Percentiles rank a stretch among this genome's conserved stretches.
phyloP scores from a whole-genome alignment of 192 early-diverging fungal genomes.

The Gorgonomyces haynaldii region DNA sequence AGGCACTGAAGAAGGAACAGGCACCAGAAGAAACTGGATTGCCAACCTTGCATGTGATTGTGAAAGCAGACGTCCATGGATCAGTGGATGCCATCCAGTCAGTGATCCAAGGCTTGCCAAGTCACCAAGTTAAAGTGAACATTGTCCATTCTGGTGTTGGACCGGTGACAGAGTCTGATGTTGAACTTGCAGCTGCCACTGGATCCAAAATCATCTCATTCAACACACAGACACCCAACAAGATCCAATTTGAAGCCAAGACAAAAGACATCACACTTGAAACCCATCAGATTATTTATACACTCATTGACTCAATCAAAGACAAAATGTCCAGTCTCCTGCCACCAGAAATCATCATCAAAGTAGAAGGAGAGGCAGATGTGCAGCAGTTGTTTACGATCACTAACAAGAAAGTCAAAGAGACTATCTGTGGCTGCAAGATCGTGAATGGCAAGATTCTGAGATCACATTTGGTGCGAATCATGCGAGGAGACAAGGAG shows the following conservation, averaged over 20 bases:
- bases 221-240: constrained; percentile 77
- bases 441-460: constrained; percentile 62
- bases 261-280: constrained; percentile 53
- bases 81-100: constrained; percentile 79
- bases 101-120: constrained; percentile 62
- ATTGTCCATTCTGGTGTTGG: constrained; percentile 77
- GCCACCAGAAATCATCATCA: constrained; percentile 63
- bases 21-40: constrained; percentile 38
- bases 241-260: constrained; percentile 47
- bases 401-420: constrained; percentile 61
- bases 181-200: constrained; percentile 29
- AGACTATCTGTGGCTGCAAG: constrained; percentile 75
- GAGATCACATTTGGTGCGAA: constrained; percentile 45
- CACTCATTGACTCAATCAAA: constrained; percentile 85
- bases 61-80: constrained; percentile 88
- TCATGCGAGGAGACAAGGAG: constrained; percentile 54
- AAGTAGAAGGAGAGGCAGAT: constrained; percentile 80
- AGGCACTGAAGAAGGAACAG: constrained; percentile 29
- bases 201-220: constrained; percentile 69
- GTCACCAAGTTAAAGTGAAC: constrained; percentile 59
- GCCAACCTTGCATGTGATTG: constrained; percentile 42
- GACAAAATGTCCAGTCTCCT: constrained; percentile 58
- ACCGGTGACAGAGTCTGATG: constrained; percentile 73
- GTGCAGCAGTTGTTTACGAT: constrained; percentile 77
- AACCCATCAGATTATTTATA: constrained; percentile 79